Conservation (phyloP, 179 eudicot genomes). For the Actinidia chinensis region DNA sequence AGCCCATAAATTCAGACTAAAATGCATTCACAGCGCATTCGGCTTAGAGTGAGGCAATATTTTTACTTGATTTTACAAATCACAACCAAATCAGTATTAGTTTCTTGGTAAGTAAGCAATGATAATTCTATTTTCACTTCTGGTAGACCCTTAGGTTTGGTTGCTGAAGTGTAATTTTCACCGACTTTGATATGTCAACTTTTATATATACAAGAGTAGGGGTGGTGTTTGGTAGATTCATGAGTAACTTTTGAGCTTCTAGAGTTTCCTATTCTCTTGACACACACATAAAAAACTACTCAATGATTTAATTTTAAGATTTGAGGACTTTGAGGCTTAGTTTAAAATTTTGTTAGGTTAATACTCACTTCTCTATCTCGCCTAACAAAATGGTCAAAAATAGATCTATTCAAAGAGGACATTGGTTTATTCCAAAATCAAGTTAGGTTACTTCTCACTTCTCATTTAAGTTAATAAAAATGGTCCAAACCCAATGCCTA, state of each 20-base stretch:
- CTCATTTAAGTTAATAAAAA: not conserved
- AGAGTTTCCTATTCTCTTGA: not conserved
- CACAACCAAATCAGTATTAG: not conserved
- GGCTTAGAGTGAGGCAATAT: too few relatives aligned
- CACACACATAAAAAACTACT: not conserved
- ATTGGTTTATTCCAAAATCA: not conserved
- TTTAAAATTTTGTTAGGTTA: not conserved
- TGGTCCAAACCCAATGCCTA: too few relatives aligned
- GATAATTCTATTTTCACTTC: not conserved
- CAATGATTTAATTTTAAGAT: not conserved
- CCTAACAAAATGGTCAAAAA: not conserved
- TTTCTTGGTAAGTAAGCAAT: not conserved
- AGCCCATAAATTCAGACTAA: too few relatives aligned
- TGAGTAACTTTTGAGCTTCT: not conserved
- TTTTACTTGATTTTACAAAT: too few relatives aligned
- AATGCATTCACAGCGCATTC: too few relatives aligned
- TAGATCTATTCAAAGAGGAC: not conserved
- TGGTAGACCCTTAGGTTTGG: not conserved
- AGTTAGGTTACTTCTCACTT: not conserved
- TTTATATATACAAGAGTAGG: not conserved
- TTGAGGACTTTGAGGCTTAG: not conserved
- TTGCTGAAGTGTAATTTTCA: not conserved
- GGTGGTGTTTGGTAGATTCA: not conserved
- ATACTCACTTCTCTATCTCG: not conserved
- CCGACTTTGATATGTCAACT: not conserved